Base-by-base conservation (phyloP, 2,329 filamentous ascomycete species). In the Colletotrichum sp. region DNA sequence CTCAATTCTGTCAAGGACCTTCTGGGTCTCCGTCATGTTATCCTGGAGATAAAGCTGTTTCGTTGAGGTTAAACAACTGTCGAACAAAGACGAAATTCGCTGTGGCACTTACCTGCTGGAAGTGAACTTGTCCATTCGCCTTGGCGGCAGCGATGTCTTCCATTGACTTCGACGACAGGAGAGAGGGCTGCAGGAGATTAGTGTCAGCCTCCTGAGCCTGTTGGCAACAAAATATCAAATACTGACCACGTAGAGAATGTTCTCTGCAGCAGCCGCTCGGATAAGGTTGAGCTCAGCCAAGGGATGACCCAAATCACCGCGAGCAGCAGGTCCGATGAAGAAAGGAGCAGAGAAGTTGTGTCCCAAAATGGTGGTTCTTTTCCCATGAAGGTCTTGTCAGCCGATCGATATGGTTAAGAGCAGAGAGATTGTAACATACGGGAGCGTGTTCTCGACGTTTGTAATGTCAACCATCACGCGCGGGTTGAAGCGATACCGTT, bases 311-410 rank as follows among this genome's bases (percentile, higher is more conserved):
- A 87, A 86, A 32, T 81, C 86, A 24, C 82, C 89, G 7, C 84
- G 83, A 30, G 89, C 87, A 12, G 85, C 87, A 6, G 89, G 89
- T 72, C 84, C 85, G 79, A 91, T 90, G 83, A 88, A 91, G 83
- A 91, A 88, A n/a, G 89, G 89, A 0, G 86, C 85, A 1, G 86
- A 88, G 81, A 90, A 89, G 82, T 90, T 88, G 82, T 89, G 83
- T 34, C 89, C 89, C 36, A 91, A 82, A 67, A 91, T 87, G n/a
- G 85, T 89, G 7, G 89, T 90, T 16, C 85, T 85, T 57, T 60
- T 12, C 24, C 30, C 26, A 70, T 77, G 39, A 3, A 26, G 16
- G 0, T 32, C 2, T 1, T 13, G 34, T 30, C 21, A 16, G 30
- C 7, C 7, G 4, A 13, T 32, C 28, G 12, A 61, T 24, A 6